Base-by-base conservation (phyloP, 768 basidiomycete genomes). In the Polyporus arcularius region DNA sequence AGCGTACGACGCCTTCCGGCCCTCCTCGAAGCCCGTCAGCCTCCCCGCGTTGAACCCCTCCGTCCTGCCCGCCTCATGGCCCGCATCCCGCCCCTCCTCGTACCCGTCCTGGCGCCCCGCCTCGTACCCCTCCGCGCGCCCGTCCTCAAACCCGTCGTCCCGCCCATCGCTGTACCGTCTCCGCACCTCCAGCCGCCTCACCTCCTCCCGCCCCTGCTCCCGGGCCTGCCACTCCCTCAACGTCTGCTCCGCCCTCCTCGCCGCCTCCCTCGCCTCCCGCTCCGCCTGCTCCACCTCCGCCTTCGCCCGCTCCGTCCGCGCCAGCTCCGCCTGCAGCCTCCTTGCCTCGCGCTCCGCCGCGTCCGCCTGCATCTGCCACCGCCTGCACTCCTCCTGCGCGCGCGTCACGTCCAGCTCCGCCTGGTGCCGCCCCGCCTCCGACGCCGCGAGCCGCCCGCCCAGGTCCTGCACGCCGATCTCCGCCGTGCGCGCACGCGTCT, bases 401-500 rank as follows among this genome's bases (percentile, higher is more conserved):
- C 77, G 77, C 16, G 77, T 69, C 4, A 73, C 70, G 30, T 79
- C 77, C 11, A 78, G 69, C 60, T 78, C 80, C 4, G 71, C 66
- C 43, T 72, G 71, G 49, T 76, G 74, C 55, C 74, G 78, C 28
- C 75, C 76, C 3, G 71, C 69, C 65, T 86, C 83, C 3, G 79
- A 76, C 21, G 69, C 70, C 9, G 72, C 72, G 4, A 79, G 71
- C 31, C 78, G 76, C 8, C 71, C 67, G 14, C 72, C 60, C 16
- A 78, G 67, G 40, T 83, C 81, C 48, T 71, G 78, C 53, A 78
- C 78, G 53, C 75, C 73, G n/a, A 71, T 66, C 70, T 86, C 85
- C 31, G 85, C 80, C 47, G 73, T 76, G 50, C 80, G 79, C 46
- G 82, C 85, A 43, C 85, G 80, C 42, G 74, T 63, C 39, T 78